A percentile compares a stretch with the other conserved stretches of the same genome.
Conservation (phyloP, 2,329 filamentous ascomycete genomes). For the Paecilomyces dactylethromorphus region DNA sequence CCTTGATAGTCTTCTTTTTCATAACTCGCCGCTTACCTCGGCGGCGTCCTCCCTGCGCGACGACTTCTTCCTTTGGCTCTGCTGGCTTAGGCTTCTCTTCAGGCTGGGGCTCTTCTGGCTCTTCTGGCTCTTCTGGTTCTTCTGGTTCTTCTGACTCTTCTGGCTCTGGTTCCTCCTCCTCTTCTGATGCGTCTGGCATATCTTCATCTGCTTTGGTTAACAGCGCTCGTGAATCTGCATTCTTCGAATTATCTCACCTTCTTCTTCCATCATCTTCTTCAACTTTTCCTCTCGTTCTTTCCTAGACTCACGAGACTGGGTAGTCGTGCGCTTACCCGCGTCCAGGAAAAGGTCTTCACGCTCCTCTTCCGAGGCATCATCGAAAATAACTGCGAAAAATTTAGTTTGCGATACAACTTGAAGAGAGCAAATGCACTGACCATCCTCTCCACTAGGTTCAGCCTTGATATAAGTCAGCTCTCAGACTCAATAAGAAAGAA, state of each 20-base stretch:
- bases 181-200: constrained; percentile 49
- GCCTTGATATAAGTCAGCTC: constrained; percentile 18
- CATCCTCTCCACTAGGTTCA: constrained; percentile 43
- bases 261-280: constrained; percentile 70
- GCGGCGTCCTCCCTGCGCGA: constrained; percentile 57
- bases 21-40: constrained; percentile 73
- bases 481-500: not conserved
- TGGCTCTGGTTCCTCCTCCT: constrained; percentile 11
- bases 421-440: constrained; percentile 22
- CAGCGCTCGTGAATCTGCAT: constrained; percentile 31
- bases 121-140: constrained; percentile 14
- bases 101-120: constrained; percentile 32
- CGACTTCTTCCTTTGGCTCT: constrained; percentile 45
- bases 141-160: constrained; percentile 48
- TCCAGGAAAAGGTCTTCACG: constrained; percentile 46
- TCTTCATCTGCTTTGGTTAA: constrained; percentile 44
- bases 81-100: constrained; percentile 27
- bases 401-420: constrained; percentile 16
- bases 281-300: constrained; percentile 62
- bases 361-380: constrained; percentile 52
- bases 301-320: constrained; percentile 40
- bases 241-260: constrained; percentile 32
- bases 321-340: constrained; percentile 26
- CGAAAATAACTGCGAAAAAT: constrained; percentile 35
- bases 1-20: constrained; percentile 80